Evolutionary conservation across 1,284 basidiomycete species (phyloP), one percentile per base, ranked within the genome.

Genomic region (Cutaneotrichosporon dermatis): DNA sequence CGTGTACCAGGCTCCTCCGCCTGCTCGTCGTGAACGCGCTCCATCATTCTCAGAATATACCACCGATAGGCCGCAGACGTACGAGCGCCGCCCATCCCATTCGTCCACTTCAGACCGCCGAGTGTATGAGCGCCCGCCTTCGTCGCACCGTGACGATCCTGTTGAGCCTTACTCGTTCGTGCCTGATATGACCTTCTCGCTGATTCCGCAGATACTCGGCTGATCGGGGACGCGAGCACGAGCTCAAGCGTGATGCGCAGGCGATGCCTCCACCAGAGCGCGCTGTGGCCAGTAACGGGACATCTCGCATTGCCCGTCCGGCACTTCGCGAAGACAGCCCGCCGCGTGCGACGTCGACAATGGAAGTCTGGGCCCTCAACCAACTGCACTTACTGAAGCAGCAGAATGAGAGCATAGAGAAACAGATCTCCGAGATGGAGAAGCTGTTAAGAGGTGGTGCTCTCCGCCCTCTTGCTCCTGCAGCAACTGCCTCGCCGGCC

Each of bases 341-440:
- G 13, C 50, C 50, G 3, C 4, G 9, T 8, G 37, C 50, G 2
- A 25, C 50, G 10, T 41, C 37, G 39, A 39, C 50, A 11, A 41
- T 51, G 50, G 50, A 51, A n/a, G 16, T 41, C 41, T 62, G 57
- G 57, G 57, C 55, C 8, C 11, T 62, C 25, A 57, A 35, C 46
- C 49, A 51, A 33, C 33, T 62, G 11, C 54, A 62, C 51, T 16
- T 59, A 9, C 54, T 62, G 42, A 62, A 62, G 46, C 57, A 51
- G 34, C 54, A 62, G 60, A 55, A 58, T 15, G 11, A 41, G n/a
- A 54, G 58, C 50, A 34, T 62, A n/a, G 57, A 49, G 44, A 62
- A 58, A 35, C 54, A 62, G 57, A 62, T 62, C 33, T 7, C 40
- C 34, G 61, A 62, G 51, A 36, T 62, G n/a, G 57, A 62, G 45